Evolutionary conservation across 2,329 filamentous ascomycete genomes (phyloP).

Genomic region (Septoria petroselini): DNA sequence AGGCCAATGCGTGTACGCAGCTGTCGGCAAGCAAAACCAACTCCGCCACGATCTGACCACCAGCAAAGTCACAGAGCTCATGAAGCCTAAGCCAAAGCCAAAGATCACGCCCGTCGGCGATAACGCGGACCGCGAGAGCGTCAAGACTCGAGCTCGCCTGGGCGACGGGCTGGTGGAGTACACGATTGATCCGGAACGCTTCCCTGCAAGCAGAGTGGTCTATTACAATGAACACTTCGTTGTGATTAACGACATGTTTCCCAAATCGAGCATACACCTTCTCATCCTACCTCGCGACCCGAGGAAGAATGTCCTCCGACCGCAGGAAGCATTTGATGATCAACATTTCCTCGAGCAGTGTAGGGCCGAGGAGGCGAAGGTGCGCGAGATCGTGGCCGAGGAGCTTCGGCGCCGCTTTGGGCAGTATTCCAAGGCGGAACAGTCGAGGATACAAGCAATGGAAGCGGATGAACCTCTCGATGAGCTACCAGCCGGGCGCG

Average conservation of each 20-base stretch:
- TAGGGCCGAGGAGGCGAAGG: conserved; percentile 57
- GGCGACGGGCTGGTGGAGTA: conserved; percentile 66
- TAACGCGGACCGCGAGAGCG: conserved; percentile 16
- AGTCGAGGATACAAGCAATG: conserved; percentile 62
- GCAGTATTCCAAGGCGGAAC: conserved; percentile 60
- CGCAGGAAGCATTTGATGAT: conserved; percentile 74
- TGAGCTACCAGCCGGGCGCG: conserved; percentile 65
- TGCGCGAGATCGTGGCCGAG: conserved; percentile 64
- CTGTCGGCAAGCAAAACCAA: background rate
- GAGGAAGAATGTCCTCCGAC: conserved; percentile 61
- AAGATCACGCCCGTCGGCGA: conserved; percentile 29
- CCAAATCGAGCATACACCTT: conserved; percentile 80
- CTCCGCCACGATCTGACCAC: conserved; percentile 26
- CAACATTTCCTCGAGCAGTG: conserved; percentile 64
- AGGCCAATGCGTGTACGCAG: conserved; percentile 39
- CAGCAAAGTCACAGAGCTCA: conserved; percentile 47
- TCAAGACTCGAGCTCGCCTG: conserved; percentile 42
- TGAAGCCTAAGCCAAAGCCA: conserved; percentile 45
- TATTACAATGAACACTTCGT: conserved; percentile 68
- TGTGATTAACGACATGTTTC: conserved; percentile 76
- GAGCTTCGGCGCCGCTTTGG: conserved; percentile 72
- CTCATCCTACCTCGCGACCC: conserved; percentile 78
- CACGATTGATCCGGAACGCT: conserved; percentile 60
- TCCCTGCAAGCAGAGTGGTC: conserved; percentile 59
- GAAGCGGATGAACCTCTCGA: conserved; percentile 41